Conservation (phyloP, 73 alveolate species). For the Paramecium sonneborni region DNA sequence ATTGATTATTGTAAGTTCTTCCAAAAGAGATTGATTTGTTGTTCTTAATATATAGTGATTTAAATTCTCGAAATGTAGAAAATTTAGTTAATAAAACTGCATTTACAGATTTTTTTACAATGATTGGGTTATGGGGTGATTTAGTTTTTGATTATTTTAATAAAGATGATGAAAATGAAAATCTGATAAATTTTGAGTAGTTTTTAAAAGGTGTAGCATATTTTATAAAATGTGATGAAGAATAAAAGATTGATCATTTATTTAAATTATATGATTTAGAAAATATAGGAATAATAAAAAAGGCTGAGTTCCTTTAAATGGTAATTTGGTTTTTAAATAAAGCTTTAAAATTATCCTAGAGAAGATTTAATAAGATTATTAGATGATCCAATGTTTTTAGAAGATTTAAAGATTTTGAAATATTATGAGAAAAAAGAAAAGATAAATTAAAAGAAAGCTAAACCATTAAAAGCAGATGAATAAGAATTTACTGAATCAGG, state of each 20-base stretch:
- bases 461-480: slow-evolving; percentile 32
- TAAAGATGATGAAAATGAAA: neutral
- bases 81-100: neutral
- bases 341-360: slow-evolving; percentile 49
- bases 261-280: slow-evolving; percentile 39
- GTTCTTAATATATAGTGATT: neutral
- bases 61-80: neutral
- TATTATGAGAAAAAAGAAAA: slow-evolving; percentile 12
- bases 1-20: neutral
- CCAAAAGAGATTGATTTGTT: slow-evolving; percentile 22
- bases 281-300: neutral
- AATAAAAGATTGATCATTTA: slow-evolving; percentile 20
- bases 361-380: neutral
- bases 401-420: neutral
- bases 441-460: neutral
- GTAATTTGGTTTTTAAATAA: neutral
- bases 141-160: slow-evolving; percentile 47
- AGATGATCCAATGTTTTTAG: slow-evolving; percentile 39
- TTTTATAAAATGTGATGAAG: slow-evolving; percentile 53
- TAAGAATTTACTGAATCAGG: slow-evolving; percentile 34
- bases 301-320: slow-evolving; percentile 33
- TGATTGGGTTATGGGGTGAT: slow-evolving; percentile 55
- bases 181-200: neutral
- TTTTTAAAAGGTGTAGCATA: slow-evolving; percentile 30
- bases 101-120: slow-evolving; percentile 47